phyloP scores from a whole-genome alignment of 148 eudicot genomes.

The Rhododendron mucronatum region DNA sequence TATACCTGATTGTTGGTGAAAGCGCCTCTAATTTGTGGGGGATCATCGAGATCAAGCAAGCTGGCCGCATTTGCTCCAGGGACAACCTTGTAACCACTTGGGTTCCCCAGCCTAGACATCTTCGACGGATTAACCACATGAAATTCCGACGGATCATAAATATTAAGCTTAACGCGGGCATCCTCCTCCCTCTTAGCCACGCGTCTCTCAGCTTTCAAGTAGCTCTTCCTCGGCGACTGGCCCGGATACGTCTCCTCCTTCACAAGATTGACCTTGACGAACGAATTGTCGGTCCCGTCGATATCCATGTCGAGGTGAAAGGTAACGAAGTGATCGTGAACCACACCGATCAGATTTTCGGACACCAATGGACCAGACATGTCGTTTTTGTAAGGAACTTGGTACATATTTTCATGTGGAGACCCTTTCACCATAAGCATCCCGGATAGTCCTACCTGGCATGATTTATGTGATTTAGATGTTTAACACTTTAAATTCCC shows the following conservation, averaged over 20 bases:
- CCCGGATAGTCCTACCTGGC: conserved; percentile 34
- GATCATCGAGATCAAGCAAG: conserved; percentile 79
- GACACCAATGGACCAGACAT: conserved; percentile 40
- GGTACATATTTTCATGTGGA: conserved; percentile 18
- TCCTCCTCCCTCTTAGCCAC: conserved; percentile 87
- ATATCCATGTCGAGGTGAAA: conserved; percentile 93
- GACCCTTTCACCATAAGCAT: conserved; percentile 44
- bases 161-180: conserved; percentile 80
- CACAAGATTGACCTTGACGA: conserved; percentile 71
- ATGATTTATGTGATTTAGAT: not conserved
- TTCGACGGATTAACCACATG: conserved; percentile 74
- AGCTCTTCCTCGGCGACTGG: conserved; percentile 76
- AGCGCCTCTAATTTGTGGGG: conserved; percentile 82
- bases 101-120: conserved; percentile 77
- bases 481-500: not conserved
- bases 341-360: conserved; percentile 79
- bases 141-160: conserved; percentile 78
- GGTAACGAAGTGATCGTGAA: conserved; percentile 87
- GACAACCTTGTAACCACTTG: conserved; percentile 89
- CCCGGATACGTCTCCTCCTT: conserved; percentile 44
- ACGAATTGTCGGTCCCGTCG: conserved; percentile 72
- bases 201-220: conserved; percentile 62
- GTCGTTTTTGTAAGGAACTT: conserved; percentile 13
- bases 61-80: conserved; percentile 86
- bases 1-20: conserved; percentile 70